Evolutionary conservation across 2,329 filamentous ascomycete genomes (phyloP).

Genomic region (Pseudocercospora macadamiae): DNA sequence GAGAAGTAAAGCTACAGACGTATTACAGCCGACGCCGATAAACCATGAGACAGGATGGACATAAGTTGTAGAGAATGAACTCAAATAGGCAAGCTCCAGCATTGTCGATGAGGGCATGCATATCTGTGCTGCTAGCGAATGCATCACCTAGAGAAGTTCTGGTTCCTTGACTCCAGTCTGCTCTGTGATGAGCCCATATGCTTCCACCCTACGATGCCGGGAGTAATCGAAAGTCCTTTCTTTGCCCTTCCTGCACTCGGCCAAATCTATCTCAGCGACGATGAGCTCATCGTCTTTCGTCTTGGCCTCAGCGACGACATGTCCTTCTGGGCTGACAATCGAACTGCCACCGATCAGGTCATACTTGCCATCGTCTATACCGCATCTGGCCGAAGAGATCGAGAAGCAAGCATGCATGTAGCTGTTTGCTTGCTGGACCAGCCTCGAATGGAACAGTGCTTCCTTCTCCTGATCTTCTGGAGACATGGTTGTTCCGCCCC

Average conservation of each 20-base stretch:
- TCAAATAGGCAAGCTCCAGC: too few species aligned
- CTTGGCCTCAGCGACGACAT: constrained; percentile 54
- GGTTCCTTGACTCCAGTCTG: constrained; percentile 48
- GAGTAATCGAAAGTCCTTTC: constrained; percentile 52
- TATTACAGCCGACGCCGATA: too few species aligned
- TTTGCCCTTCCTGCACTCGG: constrained; percentile 52
- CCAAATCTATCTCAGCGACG: constrained; percentile 55
- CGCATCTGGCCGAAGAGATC: constrained; percentile 54
- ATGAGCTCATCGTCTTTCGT: constrained; percentile 56
- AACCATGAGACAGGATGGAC: too few species aligned
- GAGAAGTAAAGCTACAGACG: too few species aligned
- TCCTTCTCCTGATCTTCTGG: constrained; percentile 50
- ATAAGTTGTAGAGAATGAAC: too few species aligned
- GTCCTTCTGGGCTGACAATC: constrained; percentile 54
- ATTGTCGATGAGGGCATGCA: too few species aligned
- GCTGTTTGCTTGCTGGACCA: constrained; percentile 56
- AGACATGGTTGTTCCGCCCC: constrained; percentile 48
- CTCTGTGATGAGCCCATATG: constrained; percentile 45
- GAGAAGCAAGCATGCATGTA: constrained; percentile 59
- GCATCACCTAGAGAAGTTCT: constrained; percentile 29
- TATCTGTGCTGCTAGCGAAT: too few species aligned
- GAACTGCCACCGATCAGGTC: constrained; percentile 54
- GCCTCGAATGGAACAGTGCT: constrained; percentile 56
- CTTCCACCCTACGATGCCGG: constrained; percentile 49
- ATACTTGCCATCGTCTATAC: constrained; percentile 55